phyloP scores from a whole-genome alignment of 2,329 filamentous ascomycete species.

The Penicillium concentricum region DNA sequence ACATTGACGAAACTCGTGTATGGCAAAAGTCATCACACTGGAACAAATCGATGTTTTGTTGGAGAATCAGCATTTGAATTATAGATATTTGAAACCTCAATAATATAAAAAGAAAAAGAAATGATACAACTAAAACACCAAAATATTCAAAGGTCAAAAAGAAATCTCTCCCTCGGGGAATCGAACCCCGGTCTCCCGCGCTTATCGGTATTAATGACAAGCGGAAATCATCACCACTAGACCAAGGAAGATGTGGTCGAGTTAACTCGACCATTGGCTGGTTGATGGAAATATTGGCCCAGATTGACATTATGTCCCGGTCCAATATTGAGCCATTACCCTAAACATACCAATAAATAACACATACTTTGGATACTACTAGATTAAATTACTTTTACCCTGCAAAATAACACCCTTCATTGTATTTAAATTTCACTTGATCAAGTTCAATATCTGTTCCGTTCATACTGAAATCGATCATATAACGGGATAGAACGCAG shows the following conservation, averaged over 20 bases:
- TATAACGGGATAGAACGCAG: neutral
- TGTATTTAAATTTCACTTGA: neutral
- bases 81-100: too few species aligned
- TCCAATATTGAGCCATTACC: too few species aligned
- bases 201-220: constrained; percentile 35
- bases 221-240: constrained; percentile 44
- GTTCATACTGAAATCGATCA: neutral
- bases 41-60: too few species aligned
- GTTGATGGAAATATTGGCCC: neutral
- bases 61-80: too few species aligned
- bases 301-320: neutral
- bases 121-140: too few species aligned
- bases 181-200: constrained; percentile 42
- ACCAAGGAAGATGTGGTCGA: constrained; percentile 32
- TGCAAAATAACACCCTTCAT: neutral
- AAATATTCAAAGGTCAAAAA: constrained; percentile 18
- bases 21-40: too few species aligned
- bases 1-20: neutral
- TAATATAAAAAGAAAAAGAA: too few species aligned
- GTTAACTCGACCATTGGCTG: constrained; percentile 29
- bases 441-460: neutral
- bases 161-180: constrained; percentile 38
- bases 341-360: too few species aligned
- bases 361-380: too few species aligned
- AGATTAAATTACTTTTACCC: neutral